A percentile compares a stretch with the other conserved stretches of the same genome.
Conservation (phyloP, 176 grass and related monocot genomes). For the Tuctoria greenei region DNA sequence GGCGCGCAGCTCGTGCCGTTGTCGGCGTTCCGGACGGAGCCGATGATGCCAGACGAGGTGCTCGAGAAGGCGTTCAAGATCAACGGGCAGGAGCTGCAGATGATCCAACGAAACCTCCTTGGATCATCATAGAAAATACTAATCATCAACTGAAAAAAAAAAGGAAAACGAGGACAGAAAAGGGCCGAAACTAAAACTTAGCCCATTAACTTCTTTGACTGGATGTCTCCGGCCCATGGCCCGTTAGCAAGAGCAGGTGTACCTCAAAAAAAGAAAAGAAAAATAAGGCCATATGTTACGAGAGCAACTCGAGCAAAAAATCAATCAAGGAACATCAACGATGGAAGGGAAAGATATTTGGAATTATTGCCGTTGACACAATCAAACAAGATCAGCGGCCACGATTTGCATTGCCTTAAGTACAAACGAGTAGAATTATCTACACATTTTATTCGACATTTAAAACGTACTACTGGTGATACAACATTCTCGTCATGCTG, state of each 20-base stretch:
- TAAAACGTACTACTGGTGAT: background rate
- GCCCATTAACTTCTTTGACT: background rate
- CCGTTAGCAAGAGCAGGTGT: no score
- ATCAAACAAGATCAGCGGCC: no score
- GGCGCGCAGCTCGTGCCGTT: conserved; percentile 52
- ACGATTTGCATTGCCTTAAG: no score
- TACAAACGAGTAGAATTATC: no score
- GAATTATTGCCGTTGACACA: no score
- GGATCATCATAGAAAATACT: background rate
- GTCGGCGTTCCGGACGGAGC: conserved; percentile 53
- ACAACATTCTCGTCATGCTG: conserved; percentile 18
- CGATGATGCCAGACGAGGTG: conserved; percentile 48
- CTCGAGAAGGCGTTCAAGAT: conserved; percentile 58
- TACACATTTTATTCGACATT: background rate
- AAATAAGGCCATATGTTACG: no score
- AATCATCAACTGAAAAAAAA: no score
- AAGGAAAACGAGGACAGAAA: background rate
- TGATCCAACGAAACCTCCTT: conserved; percentile 53
- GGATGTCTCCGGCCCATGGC: no score
- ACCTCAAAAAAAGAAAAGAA: no score
- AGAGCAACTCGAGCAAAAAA: no score
- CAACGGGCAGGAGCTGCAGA: conserved; percentile 47
- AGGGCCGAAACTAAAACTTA: background rate
- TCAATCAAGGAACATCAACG: no score
- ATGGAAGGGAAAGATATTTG: no score